These are phyloP conservation scores for Citeromyces matritensis DNA, from an alignment of 805 yeast species.

Conservation along the genomic window DNA sequence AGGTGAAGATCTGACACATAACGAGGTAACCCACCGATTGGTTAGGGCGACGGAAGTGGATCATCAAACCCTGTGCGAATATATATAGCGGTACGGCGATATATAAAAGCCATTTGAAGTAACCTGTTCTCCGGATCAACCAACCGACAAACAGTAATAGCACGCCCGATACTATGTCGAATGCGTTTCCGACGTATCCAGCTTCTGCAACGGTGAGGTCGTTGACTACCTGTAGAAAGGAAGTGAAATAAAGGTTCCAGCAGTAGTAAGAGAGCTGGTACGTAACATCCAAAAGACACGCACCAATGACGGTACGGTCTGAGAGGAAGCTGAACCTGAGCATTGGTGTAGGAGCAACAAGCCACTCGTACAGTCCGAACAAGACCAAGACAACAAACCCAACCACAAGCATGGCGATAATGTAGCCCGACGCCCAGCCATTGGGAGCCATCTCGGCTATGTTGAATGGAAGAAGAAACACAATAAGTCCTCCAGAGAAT, in stretches of 20 bases:
- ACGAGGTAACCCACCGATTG: constrained; percentile 9
- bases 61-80: constrained; percentile 11
- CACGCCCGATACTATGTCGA: constrained; percentile 11
- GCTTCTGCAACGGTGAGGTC: constrained; percentile 6
- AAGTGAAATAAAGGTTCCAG: constrained; percentile 10
- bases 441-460: constrained; percentile 14
- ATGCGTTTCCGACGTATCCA: constrained; percentile 12
- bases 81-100: constrained; percentile 9
- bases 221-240: constrained; percentile 9
- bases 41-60: constrained; percentile 10
- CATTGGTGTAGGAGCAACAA: constrained; percentile 11
- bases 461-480: constrained; percentile 20
- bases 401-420: constrained; percentile 26
- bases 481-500: constrained; percentile 16
- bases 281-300: constrained; percentile 7
- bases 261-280: constrained; percentile 9
- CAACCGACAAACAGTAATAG: constrained; percentile 9
- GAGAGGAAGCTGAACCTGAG: constrained; percentile 11
- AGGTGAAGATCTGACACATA: constrained; percentile 17
- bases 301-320: constrained; percentile 12
- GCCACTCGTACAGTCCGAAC: constrained; percentile 19
- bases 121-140: constrained; percentile 7
- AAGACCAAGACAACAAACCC: constrained; percentile 19
- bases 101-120: constrained; percentile 9
- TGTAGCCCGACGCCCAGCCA: constrained; percentile 20